Evolutionary conservation across 108 stramenopile species (phyloP), one percentile per base, ranked within the genome.

Genomic region (Cafeteria roenbergensis): DNA sequence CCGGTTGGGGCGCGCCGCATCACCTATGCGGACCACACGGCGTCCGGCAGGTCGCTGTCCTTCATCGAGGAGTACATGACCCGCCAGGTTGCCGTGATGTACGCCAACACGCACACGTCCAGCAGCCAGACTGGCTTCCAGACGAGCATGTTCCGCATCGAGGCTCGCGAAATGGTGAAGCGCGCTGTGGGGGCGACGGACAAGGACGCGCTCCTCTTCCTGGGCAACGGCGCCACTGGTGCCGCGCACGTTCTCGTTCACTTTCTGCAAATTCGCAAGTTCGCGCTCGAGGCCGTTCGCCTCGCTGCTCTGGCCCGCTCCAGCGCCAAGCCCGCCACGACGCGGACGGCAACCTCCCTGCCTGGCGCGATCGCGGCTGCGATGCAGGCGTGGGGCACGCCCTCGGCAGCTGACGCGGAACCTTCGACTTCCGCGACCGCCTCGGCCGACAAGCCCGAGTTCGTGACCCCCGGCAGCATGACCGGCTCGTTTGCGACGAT

Each of bases 181-280:
- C 62, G 50, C 14, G 62, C 51, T 32, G 51, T 63, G 2, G 34
- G 34, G 3, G 68, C 63, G 0, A 90, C 91, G 64, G 92, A 90
- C 0, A 64, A 79, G 58, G 93, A 95, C 72, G 75, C 81, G 29
- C 92, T 96, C 4, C 72, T 99, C 2, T 99, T 99, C 76, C 80
- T 80, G 34, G 97, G 97, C 0, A 87, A 85, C 53, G 97, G 97
- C 38, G 86, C 92, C 0, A 99, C 97, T 4, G 78, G 81, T 12
- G 90, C 91, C 8, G 86, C 95, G 20, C 55, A 70, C 63, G 81
- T 78, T 57, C 78, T 82, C 8, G 71, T 81, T 6, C 35, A 26
- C 31, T 26, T 51, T 9, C 54, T 56, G 22, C 50, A 22, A 33
- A 35, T 36, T 33, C 65, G 35, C 42, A 51, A 68, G 29, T 28